Evolutionary conservation across 2,329 filamentous ascomycete genomes (phyloP).

Genomic region (Chaetomiaceae sp.): DNA sequence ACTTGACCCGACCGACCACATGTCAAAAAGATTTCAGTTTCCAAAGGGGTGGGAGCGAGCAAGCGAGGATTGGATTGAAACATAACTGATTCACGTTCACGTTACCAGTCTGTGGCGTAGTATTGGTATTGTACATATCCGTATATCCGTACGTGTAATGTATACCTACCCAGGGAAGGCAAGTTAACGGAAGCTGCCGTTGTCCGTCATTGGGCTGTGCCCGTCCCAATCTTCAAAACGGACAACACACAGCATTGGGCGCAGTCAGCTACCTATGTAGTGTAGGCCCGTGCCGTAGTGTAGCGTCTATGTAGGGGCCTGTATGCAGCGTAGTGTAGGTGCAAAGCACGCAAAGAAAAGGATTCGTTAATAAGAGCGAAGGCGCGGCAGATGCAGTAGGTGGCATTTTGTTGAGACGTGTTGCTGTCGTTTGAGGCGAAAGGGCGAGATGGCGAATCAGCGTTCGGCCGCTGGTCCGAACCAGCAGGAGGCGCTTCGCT

Average conservation of each 20-base stretch:
- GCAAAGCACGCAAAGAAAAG: too few relatives aligned
- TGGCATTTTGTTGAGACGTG: neutral
- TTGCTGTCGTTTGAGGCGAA: conserved; percentile 10
- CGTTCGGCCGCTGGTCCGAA: conserved; percentile 18
- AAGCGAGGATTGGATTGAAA: too few relatives aligned
- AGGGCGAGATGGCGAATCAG: conserved; percentile 19
- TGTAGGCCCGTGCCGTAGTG: neutral
- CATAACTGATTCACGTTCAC: too few relatives aligned
- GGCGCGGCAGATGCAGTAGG: conserved; percentile 9
- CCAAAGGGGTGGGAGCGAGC: too few relatives aligned
- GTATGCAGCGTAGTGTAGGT: neutral
- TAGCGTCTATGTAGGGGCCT: neutral
- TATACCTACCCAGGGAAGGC: too few relatives aligned
- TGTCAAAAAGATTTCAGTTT: neutral
- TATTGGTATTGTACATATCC: too few relatives aligned
- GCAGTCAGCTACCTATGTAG: too few relatives aligned
- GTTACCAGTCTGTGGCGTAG: too few relatives aligned
- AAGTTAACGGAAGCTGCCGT: neutral
- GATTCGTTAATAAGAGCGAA: neutral
- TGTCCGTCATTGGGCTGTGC: neutral
- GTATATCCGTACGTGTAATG: too few relatives aligned
- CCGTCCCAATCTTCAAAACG: neutral
- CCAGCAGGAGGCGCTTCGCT: neutral
- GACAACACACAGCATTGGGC: neutral
- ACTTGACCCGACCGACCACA: too few relatives aligned